Evolutionary conservation across 208 protist species (phyloP).

Genomic region (Kentomonas sorsogonicus): DNA sequence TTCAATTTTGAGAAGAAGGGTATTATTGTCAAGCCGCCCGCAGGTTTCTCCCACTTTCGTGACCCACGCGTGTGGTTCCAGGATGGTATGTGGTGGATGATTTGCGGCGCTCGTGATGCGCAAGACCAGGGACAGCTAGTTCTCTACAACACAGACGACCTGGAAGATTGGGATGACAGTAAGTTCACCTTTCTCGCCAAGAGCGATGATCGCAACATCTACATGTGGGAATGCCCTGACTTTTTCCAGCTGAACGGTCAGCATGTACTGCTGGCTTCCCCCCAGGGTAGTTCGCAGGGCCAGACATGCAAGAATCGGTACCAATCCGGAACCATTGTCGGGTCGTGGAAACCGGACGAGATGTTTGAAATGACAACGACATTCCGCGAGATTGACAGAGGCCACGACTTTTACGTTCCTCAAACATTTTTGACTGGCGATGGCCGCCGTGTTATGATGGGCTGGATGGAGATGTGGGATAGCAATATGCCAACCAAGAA

Average conservation of each 20-base stretch:
- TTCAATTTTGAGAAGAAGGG: constrained; percentile 60
- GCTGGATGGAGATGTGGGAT: constrained; percentile 58
- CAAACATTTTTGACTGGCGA: constrained; percentile 32
- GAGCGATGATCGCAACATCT: constrained; percentile 47
- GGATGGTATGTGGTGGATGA: constrained; percentile 55
- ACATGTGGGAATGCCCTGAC: constrained; percentile 51
- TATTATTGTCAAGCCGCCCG: constrained; percentile 63
- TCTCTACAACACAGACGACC: constrained; percentile 58
- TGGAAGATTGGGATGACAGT: constrained; percentile 67
- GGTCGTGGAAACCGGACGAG: constrained; percentile 34
- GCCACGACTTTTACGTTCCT: constrained; percentile 48
- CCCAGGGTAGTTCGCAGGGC: constrained; percentile 28
- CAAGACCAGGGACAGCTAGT: constrained; percentile 64
- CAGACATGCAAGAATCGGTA: constrained; percentile 34
- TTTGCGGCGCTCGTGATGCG: constrained; percentile 39
- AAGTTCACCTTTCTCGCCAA: constrained; percentile 47
- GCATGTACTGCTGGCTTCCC: constrained; percentile 35
- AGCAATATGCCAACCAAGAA: constrained; percentile 40
- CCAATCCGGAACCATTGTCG: constrained; percentile 31
- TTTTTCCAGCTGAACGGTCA: constrained; percentile 26
- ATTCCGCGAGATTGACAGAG: constrained; percentile 36
- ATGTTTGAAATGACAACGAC: constrained; percentile 25
- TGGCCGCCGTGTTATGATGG: constrained; percentile 36
- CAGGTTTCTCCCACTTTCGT: constrained; percentile 45
- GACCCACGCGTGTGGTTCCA: constrained; percentile 51